Conservation (phyloP, 2,329 filamentous ascomycete species). For the Exophiala spinifera region DNA sequence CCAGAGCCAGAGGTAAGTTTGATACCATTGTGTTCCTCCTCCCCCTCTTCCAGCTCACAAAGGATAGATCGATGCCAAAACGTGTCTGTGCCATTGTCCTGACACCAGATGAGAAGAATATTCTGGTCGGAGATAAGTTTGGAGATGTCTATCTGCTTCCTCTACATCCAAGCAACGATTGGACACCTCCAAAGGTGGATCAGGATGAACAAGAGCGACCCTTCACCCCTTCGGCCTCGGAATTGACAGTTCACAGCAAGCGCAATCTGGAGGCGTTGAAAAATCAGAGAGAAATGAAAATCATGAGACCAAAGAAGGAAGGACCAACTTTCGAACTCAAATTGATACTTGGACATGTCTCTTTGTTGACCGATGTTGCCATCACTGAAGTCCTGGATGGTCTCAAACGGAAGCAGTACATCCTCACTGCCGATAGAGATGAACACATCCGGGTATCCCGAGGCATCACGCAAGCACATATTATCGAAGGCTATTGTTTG, state of each 20-base stretch:
- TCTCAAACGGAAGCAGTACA: constrained; percentile 51
- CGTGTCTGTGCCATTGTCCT: constrained; percentile 74
- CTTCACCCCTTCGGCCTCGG: constrained; percentile 53
- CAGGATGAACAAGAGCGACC: constrained; percentile 32
- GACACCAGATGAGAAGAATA: constrained; percentile 65
- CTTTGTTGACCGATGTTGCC: constrained; percentile 78
- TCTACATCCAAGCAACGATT: constrained; percentile 50
- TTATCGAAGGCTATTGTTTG: constrained; percentile 86
- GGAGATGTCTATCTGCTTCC: constrained; percentile 92
- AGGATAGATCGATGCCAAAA: constrained; percentile 75
- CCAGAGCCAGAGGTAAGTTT: constrained; percentile 66
- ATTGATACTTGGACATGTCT: constrained; percentile 87
- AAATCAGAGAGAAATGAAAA: constrained; percentile 50
- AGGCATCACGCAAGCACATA: constrained; percentile 74
- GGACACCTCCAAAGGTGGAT: constrained; percentile 37
- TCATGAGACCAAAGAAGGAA: constrained; percentile 46
- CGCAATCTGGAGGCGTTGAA: constrained; percentile 58
- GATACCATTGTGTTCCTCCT: not conserved
- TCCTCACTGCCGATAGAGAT: constrained; percentile 67
- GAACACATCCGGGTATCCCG: constrained; percentile 87
- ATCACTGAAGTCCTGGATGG: constrained; percentile 49
- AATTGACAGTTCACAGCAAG: constrained; percentile 60
- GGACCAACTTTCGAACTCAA: constrained; percentile 66
- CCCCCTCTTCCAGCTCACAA: constrained; percentile 29
- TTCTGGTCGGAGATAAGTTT: constrained; percentile 90